Conservation (phyloP, 306 rosid species). For the Acacia confusa region DNA sequence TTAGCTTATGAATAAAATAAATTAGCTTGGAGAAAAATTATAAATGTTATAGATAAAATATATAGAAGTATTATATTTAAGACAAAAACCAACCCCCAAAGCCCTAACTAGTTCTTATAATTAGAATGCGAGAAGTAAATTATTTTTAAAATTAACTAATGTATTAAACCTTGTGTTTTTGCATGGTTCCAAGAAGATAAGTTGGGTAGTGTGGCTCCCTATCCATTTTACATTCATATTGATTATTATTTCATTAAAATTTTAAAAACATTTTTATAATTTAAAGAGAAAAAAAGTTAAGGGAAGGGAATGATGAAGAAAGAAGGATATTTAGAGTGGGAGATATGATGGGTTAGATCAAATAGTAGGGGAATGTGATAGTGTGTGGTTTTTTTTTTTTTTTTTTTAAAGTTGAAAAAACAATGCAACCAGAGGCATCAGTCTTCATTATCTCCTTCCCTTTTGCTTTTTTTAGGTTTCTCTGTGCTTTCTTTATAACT, state of each 20-base stretch:
- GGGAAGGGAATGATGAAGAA: constrained; percentile 56
- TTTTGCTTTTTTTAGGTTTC: constrained; percentile 49
- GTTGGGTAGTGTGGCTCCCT: not conserved
- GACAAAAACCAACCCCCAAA: too few species aligned
- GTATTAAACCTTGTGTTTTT: not conserved
- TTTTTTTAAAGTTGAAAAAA: constrained; percentile 39
- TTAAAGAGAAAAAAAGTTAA: not conserved
- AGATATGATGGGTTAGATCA: constrained; percentile 49
- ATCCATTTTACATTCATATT: not conserved
- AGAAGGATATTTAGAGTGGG: constrained; percentile 52
- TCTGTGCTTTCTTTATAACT: constrained; percentile 38
- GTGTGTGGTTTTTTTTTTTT: constrained; percentile 55
- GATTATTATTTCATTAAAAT: not conserved
- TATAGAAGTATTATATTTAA: too few species aligned
- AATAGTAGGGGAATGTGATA: constrained; percentile 43
- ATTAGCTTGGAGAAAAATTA: too few species aligned
- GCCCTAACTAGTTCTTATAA: too few species aligned
- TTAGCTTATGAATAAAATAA: too few species aligned
- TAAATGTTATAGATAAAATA: too few species aligned
- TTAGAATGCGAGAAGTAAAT: too few species aligned
- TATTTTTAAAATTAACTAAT: too few species aligned
- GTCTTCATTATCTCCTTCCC: constrained; percentile 28
- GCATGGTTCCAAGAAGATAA: not conserved
- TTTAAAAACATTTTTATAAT: not conserved
- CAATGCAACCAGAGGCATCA: constrained; percentile 52